A percentile compares a stretch with the other conserved stretches of the same genome.
phyloP scores from a whole-genome alignment of 2,329 filamentous ascomycete species.

The Talaromyces marneffei region DNA sequence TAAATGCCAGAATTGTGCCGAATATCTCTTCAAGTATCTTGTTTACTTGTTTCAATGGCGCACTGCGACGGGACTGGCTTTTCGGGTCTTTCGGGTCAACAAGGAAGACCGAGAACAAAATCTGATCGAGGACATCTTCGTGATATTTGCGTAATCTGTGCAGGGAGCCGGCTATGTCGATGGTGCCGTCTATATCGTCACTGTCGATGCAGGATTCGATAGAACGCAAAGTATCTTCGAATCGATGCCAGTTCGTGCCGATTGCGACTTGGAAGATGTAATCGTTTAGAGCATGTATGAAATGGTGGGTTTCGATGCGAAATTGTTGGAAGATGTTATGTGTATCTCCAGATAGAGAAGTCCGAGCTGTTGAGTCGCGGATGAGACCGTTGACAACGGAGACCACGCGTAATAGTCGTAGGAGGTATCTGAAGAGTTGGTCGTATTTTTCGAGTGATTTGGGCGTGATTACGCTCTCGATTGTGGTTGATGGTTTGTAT shows the following conservation, averaged over 20 bases:
- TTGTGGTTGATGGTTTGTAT: constrained; percentile 68
- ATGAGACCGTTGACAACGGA: constrained; percentile 65
- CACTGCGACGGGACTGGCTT: background rate
- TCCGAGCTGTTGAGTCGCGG: constrained; percentile 46
- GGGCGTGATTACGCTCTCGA: constrained; percentile 68
- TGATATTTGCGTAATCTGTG: constrained; percentile 64
- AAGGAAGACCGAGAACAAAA: constrained; percentile 67
- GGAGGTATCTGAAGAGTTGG: constrained; percentile 69
- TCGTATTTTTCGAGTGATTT: constrained; percentile 73
- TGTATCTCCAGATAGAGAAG: constrained; percentile 28
- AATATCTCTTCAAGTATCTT: constrained; percentile 73
- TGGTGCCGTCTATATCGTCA: constrained; percentile 41
- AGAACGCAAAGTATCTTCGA: constrained; percentile 59
- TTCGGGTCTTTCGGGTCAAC: constrained; percentile 59
- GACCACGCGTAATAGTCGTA: constrained; percentile 72
- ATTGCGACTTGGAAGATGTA: constrained; percentile 81
- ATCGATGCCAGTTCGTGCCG: constrained; percentile 63
- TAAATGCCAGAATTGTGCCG: constrained; percentile 63
- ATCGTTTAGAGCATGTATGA: constrained; percentile 64
- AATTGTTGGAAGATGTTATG: constrained; percentile 54
- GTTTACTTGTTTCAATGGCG: constrained; percentile 53
- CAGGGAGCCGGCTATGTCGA: constrained; percentile 55
- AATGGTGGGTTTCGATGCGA: constrained; percentile 70
- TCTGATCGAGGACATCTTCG: constrained; percentile 66
- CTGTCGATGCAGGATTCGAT: constrained; percentile 55